phyloP scores from a whole-genome alignment of 2,329 filamentous ascomycete species.

The Didymella sp. region DNA sequence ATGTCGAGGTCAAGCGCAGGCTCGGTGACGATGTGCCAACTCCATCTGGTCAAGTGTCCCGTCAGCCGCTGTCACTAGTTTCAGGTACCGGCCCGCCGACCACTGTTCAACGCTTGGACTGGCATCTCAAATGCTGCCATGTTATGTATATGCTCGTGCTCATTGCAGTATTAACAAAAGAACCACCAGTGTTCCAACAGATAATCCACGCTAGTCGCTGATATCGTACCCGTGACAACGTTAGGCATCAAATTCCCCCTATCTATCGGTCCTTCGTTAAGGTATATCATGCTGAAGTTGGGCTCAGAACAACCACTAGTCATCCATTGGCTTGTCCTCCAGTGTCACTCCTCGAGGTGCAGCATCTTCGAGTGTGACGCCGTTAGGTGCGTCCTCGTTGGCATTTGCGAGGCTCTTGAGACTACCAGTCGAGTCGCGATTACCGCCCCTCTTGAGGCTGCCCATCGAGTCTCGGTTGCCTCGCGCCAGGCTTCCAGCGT shows the following conservation, averaged over 20 bases:
- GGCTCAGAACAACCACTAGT: slow-evolving; percentile 54
- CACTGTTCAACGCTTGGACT: slow-evolving; percentile 1
- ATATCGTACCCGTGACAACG: slow-evolving; percentile 17
- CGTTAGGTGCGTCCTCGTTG: slow-evolving; percentile 50
- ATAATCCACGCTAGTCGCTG: slow-evolving; percentile 18
- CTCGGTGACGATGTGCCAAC: slow-evolving; percentile 31
- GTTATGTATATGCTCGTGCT: slow-evolving; percentile 33
- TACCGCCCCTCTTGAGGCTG: slow-evolving; percentile 43
- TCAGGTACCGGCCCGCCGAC: slow-evolving; percentile 30
- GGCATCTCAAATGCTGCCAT: neutral
- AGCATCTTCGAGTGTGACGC: slow-evolving; percentile 67
- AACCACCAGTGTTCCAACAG: slow-evolving; percentile 18
- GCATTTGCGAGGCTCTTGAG: slow-evolving; percentile 46
- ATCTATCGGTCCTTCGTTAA: slow-evolving; percentile 16
- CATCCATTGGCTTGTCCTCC: slow-evolving; percentile 80
- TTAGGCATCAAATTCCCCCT: slow-evolving; percentile 21
- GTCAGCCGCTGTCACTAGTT: slow-evolving; percentile 22
- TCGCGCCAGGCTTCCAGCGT: slow-evolving; percentile 45
- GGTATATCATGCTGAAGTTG: slow-evolving; percentile 5
- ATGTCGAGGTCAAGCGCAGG: slow-evolving; percentile 28
- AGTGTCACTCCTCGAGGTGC: slow-evolving; percentile 67
- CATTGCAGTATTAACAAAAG: slow-evolving; percentile 26
- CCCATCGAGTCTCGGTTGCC: slow-evolving; percentile 50
- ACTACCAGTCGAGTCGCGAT: slow-evolving; percentile 50
- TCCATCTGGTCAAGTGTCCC: slow-evolving; percentile 22